Evolutionary conservation across 2,329 filamentous ascomycete species (phyloP).

Genomic region (Fusarium luffae): DNA sequence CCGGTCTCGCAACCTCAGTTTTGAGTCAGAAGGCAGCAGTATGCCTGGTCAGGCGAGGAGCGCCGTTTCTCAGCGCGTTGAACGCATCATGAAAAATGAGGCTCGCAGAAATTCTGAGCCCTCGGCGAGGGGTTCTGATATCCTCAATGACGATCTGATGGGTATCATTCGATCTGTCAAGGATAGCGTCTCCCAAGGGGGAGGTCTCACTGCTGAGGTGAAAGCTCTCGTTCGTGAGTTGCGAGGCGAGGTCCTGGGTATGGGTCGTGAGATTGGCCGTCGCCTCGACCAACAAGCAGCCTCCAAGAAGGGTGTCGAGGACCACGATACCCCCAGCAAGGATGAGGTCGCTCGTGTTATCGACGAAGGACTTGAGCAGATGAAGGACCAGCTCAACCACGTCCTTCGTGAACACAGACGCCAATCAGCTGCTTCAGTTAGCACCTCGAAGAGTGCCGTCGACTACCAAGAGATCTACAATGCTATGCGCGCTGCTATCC

Average conservation of each 20-base stretch:
- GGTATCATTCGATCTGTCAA: constrained; percentile 88
- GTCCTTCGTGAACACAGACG: constrained; percentile 80
- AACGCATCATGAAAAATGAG: constrained; percentile 59
- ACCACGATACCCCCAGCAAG: constrained; percentile 65
- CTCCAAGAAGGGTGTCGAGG: constrained; percentile 57
- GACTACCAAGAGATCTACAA: constrained; percentile 89
- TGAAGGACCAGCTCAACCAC: constrained; percentile 85
- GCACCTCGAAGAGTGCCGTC: constrained; percentile 69
- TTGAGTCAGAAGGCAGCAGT: constrained; percentile 54
- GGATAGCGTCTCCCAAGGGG: constrained; percentile 88
- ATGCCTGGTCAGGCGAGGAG: constrained; percentile 49
- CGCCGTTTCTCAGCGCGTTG: constrained; percentile 55
- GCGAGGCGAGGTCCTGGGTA: constrained; percentile 90
- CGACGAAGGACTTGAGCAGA: constrained; percentile 80
- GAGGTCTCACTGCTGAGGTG: constrained; percentile 89
- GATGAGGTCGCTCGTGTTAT: constrained; percentile 82
- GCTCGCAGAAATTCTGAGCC: constrained; percentile 59
- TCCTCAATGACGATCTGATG: constrained; percentile 81
- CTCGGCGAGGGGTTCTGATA: constrained; percentile 58
- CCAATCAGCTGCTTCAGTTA: constrained; percentile 71
- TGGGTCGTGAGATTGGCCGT: constrained; percentile 90
- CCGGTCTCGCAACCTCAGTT: constrained; percentile 52
- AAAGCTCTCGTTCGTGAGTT: constrained; percentile 91
- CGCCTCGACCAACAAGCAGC: constrained; percentile 79
- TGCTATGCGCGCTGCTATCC: constrained; percentile 79